Percentiles rank a stretch among this genome's conserved stretches.
Evolutionary conservation across 345 rosid genomes (phyloP).

Genomic region (Boechera stricta): DNA sequence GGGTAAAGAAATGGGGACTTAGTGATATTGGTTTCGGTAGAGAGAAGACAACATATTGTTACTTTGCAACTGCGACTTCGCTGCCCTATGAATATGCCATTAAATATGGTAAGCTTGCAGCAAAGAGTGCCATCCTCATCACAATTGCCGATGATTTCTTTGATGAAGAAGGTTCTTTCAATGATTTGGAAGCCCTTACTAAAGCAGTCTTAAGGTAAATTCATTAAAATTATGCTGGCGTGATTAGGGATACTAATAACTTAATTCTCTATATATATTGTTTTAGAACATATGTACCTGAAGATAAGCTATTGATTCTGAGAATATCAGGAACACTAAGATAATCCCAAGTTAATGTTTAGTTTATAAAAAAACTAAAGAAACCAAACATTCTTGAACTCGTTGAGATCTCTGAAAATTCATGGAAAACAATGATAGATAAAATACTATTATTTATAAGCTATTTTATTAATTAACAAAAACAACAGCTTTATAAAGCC

Average conservation of each 20-base stretch:
- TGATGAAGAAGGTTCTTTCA: constrained; percentile 59
- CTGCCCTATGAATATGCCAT: constrained; percentile 50
- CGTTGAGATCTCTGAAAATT: too few relatives aligned
- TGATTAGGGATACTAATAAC: background rate
- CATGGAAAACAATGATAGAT: too few relatives aligned
- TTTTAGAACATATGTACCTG: background rate
- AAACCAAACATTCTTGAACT: too few relatives aligned
- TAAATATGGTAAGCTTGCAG: constrained; percentile 39
- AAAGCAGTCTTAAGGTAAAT: constrained; percentile 58
- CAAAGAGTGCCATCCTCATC: constrained; percentile 57
- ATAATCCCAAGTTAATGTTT: background rate
- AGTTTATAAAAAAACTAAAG: too few relatives aligned
- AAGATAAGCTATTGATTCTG: background rate
- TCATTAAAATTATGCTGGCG: background rate
- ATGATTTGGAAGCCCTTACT: constrained; percentile 55
- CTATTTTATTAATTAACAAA: too few relatives aligned
- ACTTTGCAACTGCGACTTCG: constrained; percentile 56
- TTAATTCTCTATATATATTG: background rate
- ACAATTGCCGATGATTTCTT: constrained; percentile 75
- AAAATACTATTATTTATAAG: background rate
- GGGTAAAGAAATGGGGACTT: constrained; percentile 59
- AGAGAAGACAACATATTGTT: constrained; percentile 65
- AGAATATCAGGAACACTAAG: background rate
- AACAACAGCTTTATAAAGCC: too few relatives aligned
- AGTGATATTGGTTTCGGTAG: constrained; percentile 65